Evolutionary conservation across 176 grass and related monocot species (phyloP), one percentile per base, ranked within the genome.

Genomic region (Elymus sibiricus): DNA sequence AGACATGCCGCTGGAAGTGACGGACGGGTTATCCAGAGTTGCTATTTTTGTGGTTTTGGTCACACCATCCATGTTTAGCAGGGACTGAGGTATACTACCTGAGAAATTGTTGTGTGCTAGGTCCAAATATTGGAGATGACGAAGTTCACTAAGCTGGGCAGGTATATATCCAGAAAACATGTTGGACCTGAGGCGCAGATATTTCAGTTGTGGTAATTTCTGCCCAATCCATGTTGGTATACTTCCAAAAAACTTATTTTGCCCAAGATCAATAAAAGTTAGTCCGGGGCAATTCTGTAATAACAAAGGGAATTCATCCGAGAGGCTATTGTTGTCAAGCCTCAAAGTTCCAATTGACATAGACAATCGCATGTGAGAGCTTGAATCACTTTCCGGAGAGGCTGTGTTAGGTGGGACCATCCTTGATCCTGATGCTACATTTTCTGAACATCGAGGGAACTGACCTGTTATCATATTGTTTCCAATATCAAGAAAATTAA

Each of bases 141-240:
- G 7, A 42, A 90, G 79, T 53, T 4, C 59, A 43, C 62, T 70
- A 63, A 90, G 37, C 15, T 86, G n/a, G 5, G 46, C n/a, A 64
- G 55, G 75, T 83, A 90, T 84, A 22, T 65, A 26, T 10, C 89
- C 84, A 38, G 37, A 51, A 12, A 90, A 79, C 25, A 60, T 78
- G 64, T 86, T 90, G 19, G 70, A 86, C 38, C 70, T 55, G 7
- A 90, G 51, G 7, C 5, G 4, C 4, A 86, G 11, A 59, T 55
- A 29, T 53, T 14, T 14, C n/a, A 86, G 38, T 4, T 42, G 5
- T 5, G 19, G 1, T 29, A 82, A 4, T 12, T 75, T 78, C 6
- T 63, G 19, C 42, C 47, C 63, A 28, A 86, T 63, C 79, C 83
- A 86, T 7, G 9, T 5, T 58, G 83, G 79, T 76, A 90, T 70